These are phyloP conservation scores for Byssochlamys sp. DNA, from an alignment of 2,329 filamentous ascomycete species.

Conservation along the genomic window DNA sequence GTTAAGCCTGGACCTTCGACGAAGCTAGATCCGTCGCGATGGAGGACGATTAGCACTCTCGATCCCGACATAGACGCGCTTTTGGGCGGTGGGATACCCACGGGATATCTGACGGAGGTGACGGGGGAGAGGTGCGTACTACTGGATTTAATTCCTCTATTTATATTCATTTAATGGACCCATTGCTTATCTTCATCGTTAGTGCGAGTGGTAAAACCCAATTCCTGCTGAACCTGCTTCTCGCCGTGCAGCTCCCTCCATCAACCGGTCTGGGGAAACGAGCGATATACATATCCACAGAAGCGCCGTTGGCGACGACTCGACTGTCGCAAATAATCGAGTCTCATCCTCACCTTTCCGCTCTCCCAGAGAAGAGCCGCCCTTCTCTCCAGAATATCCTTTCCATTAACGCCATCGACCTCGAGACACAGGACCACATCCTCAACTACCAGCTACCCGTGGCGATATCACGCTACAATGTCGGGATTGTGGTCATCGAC, in stretches of 20 bases:
- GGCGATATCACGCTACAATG: slow-evolving; percentile 61
- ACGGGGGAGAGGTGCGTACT: slow-evolving; percentile 69
- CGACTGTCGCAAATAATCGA: slow-evolving; percentile 71
- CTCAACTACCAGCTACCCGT: slow-evolving; percentile 85
- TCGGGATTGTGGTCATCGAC: slow-evolving; percentile 79
- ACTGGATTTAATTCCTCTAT: too few relatives aligned
- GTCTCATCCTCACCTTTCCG: slow-evolving; percentile 52
- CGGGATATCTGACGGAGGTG: slow-evolving; percentile 76
- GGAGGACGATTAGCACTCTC: slow-evolving; percentile 66
- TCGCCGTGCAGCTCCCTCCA: slow-evolving; percentile 70
- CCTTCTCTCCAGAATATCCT: slow-evolving; percentile 69
- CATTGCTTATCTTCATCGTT: slow-evolving; percentile 7
- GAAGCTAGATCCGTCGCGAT: slow-evolving; percentile 29
- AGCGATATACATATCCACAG: slow-evolving; percentile 90
- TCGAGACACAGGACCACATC: slow-evolving; percentile 93
- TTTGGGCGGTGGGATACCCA: slow-evolving; percentile 69
- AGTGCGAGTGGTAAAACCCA: slow-evolving; percentile 91
- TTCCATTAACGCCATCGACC: slow-evolving; percentile 73
- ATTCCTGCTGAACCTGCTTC: slow-evolving; percentile 72
- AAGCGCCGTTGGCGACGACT: slow-evolving; percentile 70
- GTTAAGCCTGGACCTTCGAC: slow-evolving; percentile 15
- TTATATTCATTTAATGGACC: background rate
- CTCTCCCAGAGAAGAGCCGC: slow-evolving; percentile 27
- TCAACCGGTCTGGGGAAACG: slow-evolving; percentile 61
- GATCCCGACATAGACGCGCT: slow-evolving; percentile 61